Evolutionary conservation across 2,329 filamentous ascomycete genomes (phyloP).

Genomic region (Leptographium radiaticola): DNA sequence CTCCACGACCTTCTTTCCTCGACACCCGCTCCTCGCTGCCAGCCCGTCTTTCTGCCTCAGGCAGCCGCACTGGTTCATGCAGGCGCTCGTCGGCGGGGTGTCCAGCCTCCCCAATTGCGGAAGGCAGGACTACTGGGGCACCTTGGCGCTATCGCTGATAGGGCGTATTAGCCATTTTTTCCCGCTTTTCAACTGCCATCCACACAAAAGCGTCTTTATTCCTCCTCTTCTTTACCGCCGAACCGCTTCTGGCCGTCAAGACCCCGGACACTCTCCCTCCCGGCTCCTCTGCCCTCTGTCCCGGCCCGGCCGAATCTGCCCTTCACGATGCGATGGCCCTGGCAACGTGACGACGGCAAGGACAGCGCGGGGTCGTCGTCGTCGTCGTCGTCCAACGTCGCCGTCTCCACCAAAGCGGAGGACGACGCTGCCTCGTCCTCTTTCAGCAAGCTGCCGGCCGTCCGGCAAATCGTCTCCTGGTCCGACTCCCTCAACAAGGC

Average conservation of each 20-base stretch:
- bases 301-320: no score
- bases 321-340: slow-evolving; percentile 10
- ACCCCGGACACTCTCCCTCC: background rate
- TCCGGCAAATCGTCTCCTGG: slow-evolving; percentile 19
- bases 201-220: background rate
- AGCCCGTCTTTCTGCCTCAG: background rate
- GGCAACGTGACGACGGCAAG: slow-evolving; percentile 1
- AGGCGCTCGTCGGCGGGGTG: background rate
- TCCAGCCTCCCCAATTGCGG: background rate
- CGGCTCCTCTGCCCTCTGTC: background rate
- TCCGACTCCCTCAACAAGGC: slow-evolving; percentile 28
- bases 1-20: background rate
- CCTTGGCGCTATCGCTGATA: background rate
- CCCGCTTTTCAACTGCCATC: background rate
- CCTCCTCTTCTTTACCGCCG: background rate
- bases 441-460: background rate
- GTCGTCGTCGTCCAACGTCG: background rate
- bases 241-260: background rate
- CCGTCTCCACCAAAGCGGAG: background rate
- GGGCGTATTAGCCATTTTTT: background rate
- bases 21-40: no score
- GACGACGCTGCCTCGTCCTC: background rate
- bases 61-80: background rate
- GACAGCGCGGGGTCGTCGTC: background rate
- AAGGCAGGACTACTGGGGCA: background rate